A percentile compares a stretch with the other conserved stretches of the same genome.
These are phyloP conservation scores for Vinca major DNA, from an alignment of 305 asterid genomes.

Conservation along the genomic window DNA sequence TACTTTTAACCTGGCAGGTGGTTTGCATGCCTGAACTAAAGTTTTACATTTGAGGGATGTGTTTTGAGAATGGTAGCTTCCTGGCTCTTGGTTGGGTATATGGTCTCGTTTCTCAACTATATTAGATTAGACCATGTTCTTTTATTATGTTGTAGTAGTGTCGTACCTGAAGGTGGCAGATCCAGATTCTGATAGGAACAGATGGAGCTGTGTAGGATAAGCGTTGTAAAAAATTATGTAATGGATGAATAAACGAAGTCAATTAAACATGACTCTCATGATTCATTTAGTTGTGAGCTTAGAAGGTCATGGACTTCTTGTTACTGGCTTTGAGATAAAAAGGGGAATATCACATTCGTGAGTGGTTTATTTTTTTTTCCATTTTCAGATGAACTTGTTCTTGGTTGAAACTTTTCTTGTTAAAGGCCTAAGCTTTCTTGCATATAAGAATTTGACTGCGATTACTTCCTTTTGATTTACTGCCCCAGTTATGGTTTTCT, in stretches of 20 bases:
- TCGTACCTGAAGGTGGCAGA: not conserved
- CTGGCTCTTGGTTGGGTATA: not conserved
- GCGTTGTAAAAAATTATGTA: not conserved
- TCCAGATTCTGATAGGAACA: not conserved
- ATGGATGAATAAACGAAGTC: not conserved
- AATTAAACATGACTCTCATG: not conserved
- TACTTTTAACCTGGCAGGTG: not conserved
- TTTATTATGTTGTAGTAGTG: not conserved
- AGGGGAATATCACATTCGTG: not conserved
- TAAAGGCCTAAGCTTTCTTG: not conserved
- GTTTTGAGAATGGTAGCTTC: not conserved
- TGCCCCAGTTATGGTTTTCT: not conserved
- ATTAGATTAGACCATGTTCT: not conserved
- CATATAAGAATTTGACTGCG: not conserved
- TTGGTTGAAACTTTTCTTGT: not conserved
- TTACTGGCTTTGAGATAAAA: not conserved
- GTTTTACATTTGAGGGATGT: not conserved
- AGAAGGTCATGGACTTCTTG: not conserved
- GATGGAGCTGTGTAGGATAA: not conserved
- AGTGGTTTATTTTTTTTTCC: not conserved
- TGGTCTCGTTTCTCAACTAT: not conserved
- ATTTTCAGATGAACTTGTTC: not conserved
- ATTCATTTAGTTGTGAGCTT: not conserved
- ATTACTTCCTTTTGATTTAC: not conserved
- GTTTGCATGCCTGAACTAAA: not conserved